Conservation (phyloP, 306 rosid species). For the Quercus glauca region DNA sequence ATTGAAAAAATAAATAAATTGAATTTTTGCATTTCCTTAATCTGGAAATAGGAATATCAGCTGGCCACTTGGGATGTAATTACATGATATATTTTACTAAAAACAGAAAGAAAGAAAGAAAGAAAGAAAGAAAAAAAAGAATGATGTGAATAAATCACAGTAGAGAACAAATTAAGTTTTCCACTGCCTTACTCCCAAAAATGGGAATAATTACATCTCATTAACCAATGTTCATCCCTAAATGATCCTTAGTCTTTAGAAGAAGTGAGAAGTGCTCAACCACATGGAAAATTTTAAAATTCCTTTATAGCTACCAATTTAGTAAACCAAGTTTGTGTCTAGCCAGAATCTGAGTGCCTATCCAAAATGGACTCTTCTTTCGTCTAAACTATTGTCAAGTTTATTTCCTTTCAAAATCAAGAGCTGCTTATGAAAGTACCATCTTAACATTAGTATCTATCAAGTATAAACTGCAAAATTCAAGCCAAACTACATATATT, state of each 20-base stretch:
- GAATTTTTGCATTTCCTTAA: neutral
- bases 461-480: too few species aligned
- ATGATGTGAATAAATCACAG: neutral
- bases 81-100: neutral
- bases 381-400: too few species aligned
- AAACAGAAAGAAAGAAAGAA: neutral
- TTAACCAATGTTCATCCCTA: neutral
- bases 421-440: too few species aligned
- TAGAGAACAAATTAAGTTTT: neutral
- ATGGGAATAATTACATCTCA: neutral
- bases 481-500: neutral
- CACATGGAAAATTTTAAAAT: neutral
- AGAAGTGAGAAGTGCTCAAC: neutral
- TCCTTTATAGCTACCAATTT: neutral
- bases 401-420: too few species aligned
- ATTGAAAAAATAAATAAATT: neutral
- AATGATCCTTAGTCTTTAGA: neutral
- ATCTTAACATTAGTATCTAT: too few species aligned
- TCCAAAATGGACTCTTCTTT: too few species aligned
- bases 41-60: slow-evolving; percentile 7
- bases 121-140: too few species aligned
- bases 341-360: neutral
- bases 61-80: neutral
- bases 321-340: neutral
- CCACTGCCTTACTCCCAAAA: neutral